Base-by-base conservation (phyloP, 2,329 filamentous ascomycete genomes). In the Colletotrichum truncatum region DNA sequence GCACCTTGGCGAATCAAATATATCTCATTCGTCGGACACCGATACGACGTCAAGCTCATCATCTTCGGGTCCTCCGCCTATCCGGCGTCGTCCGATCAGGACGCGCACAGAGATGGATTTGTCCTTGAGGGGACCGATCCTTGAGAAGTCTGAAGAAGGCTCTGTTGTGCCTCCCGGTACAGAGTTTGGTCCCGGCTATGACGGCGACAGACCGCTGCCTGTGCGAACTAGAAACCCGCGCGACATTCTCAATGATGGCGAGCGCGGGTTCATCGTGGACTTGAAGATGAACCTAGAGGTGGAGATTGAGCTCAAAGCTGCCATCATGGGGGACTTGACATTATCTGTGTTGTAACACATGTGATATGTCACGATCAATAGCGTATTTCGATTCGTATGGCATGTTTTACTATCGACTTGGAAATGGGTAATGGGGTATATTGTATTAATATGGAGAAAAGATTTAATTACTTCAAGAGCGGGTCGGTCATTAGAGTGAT, bases 251-350 rank as follows among this genome's bases (percentile, higher is more conserved):
- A 36, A 65, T 21, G 57, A 65, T 4, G 63, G 63, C 21, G 63
- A 65, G 18, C 49, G 57, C 51, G 63, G 63, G 12, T 65, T 65
- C n/a, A 65, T 65, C 16, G 57, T 65, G 18, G 57, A 65, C 12
- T 25, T 65, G 26, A 65, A 51, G 36, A 26, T 65, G 34, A 65
- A 65, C 16, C 21, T 65, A 9, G 32, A 56, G 16, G 51, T 65
- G n/a, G 63, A 65, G 34, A 51, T 65, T 7, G 21, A 65, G 3
- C 59, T 65, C 34, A 65, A 56, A 28, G 63, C 63, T 7, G 59
- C 51, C 32, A 59, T 65, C 2, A 62, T 55, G 49, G 63, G 63
- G 8, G 63, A 65, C 28, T 38, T 65, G 57, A 65, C 63, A 6
- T 28, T 65, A 36, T 65, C 63, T 25, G 49, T 65, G 2, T 32